Evolutionary conservation across 1,139 yeast species (phyloP), one percentile per base, ranked within the genome.

Genomic region (Candida sp.): DNA sequence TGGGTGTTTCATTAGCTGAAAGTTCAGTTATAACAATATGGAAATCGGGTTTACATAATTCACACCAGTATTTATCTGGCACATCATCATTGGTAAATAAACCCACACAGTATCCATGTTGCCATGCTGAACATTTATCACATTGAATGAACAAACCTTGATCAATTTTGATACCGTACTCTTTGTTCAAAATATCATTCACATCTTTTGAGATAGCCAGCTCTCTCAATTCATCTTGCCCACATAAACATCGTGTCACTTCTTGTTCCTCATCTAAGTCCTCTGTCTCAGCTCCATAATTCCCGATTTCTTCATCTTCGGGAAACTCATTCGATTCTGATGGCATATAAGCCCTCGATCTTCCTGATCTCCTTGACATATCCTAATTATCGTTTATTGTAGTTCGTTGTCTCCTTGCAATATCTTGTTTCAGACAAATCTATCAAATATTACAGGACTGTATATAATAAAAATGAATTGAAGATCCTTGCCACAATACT

Each of bases 21-120:
- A n/a, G 38, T 34, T 63, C 70, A 44, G 63, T 61, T 21, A 73
- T 58, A 41, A 81, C 64, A 22, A 79, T 66, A 60, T 91, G 98
- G 36, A 85, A 68, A 38, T 86, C 91, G 0, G 97, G 96, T 51
- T 84, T 81, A 67, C 98, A 93, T 54, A 70, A 65, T 60, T 93
- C 99, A 71, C 98, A 91, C 87, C 89, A 88, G 64, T 91, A 91
- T 61, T 87, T 87, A 47, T 90, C 97, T 2, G 97, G 97, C 0
- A 89, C 89, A 47, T 80, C 85, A 30, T 81, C 84, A 51, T 82
- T 87, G 41, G 79, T 78, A 48, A 72, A 74, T 46, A 88, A 77
- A 1, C 97, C 96, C 35, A 93, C 97, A 68, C 99, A 93, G 64
- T 75, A 90, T 3, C 97, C 98, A 61, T 93, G 99, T 64, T 93